A percentile compares a stretch with the other conserved stretches of the same genome.
Evolutionary conservation across 495 filamentous ascomycete genomes (phyloP).

Genomic region (Penicillium canescens): DNA sequence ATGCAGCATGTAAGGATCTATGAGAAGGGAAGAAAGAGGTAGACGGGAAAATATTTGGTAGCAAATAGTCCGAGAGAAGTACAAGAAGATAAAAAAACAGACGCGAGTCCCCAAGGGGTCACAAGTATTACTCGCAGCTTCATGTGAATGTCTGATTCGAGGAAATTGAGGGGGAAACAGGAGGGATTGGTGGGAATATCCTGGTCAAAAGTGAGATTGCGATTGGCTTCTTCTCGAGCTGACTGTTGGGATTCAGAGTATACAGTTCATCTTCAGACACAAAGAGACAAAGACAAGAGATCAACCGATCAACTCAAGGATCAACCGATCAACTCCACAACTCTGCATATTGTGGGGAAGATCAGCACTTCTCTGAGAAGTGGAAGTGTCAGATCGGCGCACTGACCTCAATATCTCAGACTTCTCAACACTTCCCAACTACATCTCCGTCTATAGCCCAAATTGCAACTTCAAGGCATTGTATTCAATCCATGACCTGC

Average conservation of each 20-base stretch:
- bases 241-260: neutral
- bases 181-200: conserved; percentile 26
- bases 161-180: neutral
- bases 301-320: too few relatives aligned
- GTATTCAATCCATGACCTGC: neutral
- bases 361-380: conserved; percentile 14
- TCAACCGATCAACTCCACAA: neutral
- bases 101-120: neutral
- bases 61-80: neutral
- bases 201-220: conserved; percentile 6
- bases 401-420: too few relatives aligned
- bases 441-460: neutral
- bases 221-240: neutral
- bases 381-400: conserved; percentile 8
- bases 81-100: neutral
- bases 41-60: neutral
- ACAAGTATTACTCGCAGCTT: neutral
- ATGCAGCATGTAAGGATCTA: neutral
- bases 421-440: too few relatives aligned
- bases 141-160: neutral
- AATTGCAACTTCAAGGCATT: neutral
- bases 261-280: neutral
- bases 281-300: too few relatives aligned
- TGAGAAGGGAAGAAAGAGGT: neutral
- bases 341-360: conserved; percentile 12